Percentiles rank a stretch among this genome's conserved stretches.
phyloP scores from a whole-genome alignment of 345 rosid species.

The Camelina hispida region DNA sequence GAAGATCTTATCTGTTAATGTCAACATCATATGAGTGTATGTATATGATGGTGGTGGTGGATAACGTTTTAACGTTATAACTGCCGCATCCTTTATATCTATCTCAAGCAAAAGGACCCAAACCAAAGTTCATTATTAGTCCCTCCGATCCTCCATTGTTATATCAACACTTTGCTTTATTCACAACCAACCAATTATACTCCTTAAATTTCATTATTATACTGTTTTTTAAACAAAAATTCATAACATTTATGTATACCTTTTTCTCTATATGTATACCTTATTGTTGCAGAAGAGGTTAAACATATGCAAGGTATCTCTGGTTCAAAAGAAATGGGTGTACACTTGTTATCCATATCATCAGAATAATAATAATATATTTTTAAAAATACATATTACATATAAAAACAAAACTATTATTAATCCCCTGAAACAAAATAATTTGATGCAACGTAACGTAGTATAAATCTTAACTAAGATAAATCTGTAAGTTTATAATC shows the following conservation, averaged over 20 bases:
- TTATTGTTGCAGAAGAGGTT: background rate
- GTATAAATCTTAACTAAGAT: background rate
- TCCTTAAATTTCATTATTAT: background rate
- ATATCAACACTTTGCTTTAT: slow-evolving; percentile 25
- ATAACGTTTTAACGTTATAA: slow-evolving; percentile 44
- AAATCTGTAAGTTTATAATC: background rate
- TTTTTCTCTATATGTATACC: background rate
- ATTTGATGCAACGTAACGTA: background rate
- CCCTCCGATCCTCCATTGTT: slow-evolving; percentile 9
- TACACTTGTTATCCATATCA: slow-evolving; percentile 4
- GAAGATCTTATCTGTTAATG: slow-evolving; percentile 35
- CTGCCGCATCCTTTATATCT: slow-evolving; percentile 14
- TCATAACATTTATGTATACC: background rate
- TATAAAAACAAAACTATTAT: background rate
- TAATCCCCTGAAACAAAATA: too few relatives aligned
- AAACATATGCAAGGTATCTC: background rate
- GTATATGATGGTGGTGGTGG: background rate
- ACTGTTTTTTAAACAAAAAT: background rate
- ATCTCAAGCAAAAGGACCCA: slow-evolving; percentile 2
- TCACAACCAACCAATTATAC: slow-evolving; percentile 23
- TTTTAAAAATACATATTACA: background rate
- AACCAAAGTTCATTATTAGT: slow-evolving; percentile 15
- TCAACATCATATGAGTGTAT: slow-evolving; percentile 36
- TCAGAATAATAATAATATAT: background rate
- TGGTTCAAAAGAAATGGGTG: background rate